A percentile compares a stretch with the other conserved stretches of the same genome.
Conservation (phyloP, 2,329 filamentous ascomycete species). For the Byssoonygena ceratinophila region DNA sequence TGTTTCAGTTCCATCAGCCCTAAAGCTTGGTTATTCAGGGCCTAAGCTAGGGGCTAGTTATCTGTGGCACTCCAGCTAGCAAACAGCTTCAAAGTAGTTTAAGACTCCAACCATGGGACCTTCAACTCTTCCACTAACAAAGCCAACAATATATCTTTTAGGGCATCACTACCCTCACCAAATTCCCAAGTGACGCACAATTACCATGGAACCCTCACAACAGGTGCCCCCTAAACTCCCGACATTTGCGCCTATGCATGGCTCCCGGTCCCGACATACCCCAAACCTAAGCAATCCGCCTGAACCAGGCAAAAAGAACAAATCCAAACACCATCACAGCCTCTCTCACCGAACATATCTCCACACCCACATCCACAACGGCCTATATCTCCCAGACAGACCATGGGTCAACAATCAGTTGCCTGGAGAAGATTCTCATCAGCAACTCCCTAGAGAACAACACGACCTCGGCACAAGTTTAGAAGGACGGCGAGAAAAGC, state of each 20-base stretch:
- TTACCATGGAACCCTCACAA: slow-evolving; percentile 1
- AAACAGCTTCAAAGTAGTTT: no score
- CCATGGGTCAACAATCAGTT: slow-evolving; percentile 4
- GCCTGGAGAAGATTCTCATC: not conserved
- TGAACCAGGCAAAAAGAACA: not conserved
- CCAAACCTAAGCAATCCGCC: not conserved
- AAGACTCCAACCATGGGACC: no score
- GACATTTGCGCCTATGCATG: slow-evolving; percentile 3
- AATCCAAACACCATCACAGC: slow-evolving; percentile 1
- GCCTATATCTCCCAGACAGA: slow-evolving; percentile 2
- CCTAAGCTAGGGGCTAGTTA: no score
- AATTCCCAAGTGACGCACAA: no score
- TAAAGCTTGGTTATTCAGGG: not conserved
- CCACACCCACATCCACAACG: slow-evolving; percentile 1
- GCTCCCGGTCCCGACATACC: not conserved
- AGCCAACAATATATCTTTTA: no score
- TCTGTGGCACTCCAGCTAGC: no score
- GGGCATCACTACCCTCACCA: no score
- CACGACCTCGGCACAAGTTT: not conserved
- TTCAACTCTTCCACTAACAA: no score
- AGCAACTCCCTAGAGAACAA: not conserved
- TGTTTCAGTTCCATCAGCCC: not conserved
- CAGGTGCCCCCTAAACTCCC: not conserved
- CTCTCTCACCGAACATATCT: slow-evolving; percentile 8
- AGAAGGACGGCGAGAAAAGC: not conserved